Base-by-base conservation (phyloP, 805 yeast species). In the Barnettozyma sp. region DNA sequence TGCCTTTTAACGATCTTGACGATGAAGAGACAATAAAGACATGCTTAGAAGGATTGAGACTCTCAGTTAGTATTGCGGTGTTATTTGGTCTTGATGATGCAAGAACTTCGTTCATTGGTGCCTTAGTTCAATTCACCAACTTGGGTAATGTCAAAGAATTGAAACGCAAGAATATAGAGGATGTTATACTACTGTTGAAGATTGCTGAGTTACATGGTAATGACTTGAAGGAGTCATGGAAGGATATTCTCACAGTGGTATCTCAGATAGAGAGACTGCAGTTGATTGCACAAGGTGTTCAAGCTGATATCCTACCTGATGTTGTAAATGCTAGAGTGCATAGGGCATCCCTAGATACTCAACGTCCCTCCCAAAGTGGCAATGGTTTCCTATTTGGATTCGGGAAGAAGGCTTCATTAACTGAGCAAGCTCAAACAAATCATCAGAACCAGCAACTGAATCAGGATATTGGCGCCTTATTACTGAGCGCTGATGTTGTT, bases 241-340 rank as follows among this genome's bases (percentile, higher is more conserved):
- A 71, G 42, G 90, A 82, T 47, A 70, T 92, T 18, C 67, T 92
- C 45, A 70, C 81, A 2, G 76, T 87, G 3, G 77, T 88, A 34
- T 86, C 97, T 2, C 97, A 90, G 59, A 73, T 92, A 32, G 98
- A 94, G 58, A 71, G 97, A 54, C 65, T 87, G 39, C 95, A 87
- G 58, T 65, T 92, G 34, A 77, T 88, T 34, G 83, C 95, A 0
- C 79, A 83, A 47, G 97, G 97, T 36, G 73, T 85, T 35, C 85
- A 84, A 41, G 85, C 90, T 18, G 81, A 77, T 22, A 69, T 78
- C 2, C 76, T 90, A 41, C 97, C 97, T 2, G 96, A 87, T 62
- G 82, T 87, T 20, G 64, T 83, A 7, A 73, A 71, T 40, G 95
- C 94, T 2, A 75, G 84, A 50, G 48, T 48, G 31, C 52, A 49